Evolutionary conservation across 768 basidiomycete genomes (phyloP).

Genomic region (Boletus rubropictus): DNA sequence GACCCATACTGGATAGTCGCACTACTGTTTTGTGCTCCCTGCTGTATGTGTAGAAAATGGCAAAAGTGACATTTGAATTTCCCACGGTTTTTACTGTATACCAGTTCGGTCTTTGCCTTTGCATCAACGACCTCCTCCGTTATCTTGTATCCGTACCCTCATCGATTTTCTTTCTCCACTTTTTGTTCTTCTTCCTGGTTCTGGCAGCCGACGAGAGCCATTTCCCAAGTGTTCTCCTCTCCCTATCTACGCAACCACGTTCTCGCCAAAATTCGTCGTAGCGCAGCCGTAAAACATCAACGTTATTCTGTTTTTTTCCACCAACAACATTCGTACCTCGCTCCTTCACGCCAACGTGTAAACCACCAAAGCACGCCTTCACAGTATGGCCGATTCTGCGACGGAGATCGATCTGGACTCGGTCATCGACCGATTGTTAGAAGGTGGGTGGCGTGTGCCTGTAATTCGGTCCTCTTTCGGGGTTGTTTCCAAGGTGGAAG

Average conservation of each 20-base stretch:
- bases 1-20: not conserved
- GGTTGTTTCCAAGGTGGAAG: constrained; percentile 2
- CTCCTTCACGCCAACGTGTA: constrained; percentile 15
- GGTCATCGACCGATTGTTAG: constrained; percentile 95
- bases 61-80: constrained; percentile 8
- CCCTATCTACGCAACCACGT: constrained; percentile 1
- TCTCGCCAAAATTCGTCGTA: constrained; percentile 19
- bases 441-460: constrained; percentile 64
- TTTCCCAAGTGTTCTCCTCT: constrained; percentile 4
- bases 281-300: constrained; percentile 18
- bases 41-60: not conserved
- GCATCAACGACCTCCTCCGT: constrained; percentile 30
- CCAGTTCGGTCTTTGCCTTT: constrained; percentile 32
- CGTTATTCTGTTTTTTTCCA: constrained; percentile 27
- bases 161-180: constrained; percentile 28
- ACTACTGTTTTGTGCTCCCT: not conserved
- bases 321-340: constrained; percentile 15
- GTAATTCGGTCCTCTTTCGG: constrained; percentile 20
- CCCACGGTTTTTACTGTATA: constrained; percentile 28
- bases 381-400: constrained; percentile 66
- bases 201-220: constrained; percentile 21
- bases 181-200: constrained; percentile 14
- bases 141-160: constrained; percentile 31
- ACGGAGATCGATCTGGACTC: constrained; percentile 99
- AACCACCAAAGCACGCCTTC: constrained; percentile 11